Evolutionary conservation across 73 alveolate genomes (phyloP).

Genomic region (Symbiodinium pilosum): DNA sequence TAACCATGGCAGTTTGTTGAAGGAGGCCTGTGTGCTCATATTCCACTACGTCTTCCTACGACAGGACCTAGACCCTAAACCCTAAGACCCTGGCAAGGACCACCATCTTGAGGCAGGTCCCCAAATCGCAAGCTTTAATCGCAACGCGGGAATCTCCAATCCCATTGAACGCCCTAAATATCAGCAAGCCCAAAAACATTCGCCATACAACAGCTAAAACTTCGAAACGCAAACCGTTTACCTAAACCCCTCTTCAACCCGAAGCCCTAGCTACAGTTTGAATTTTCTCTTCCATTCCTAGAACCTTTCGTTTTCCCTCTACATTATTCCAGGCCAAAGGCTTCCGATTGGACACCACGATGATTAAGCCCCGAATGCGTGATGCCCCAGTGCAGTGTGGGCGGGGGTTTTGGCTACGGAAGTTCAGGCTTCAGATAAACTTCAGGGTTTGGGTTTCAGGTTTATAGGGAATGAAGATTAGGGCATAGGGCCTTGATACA

Average conservation of each 20-base stretch:
- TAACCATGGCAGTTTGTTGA: too few relatives aligned
- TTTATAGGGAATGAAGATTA: neutral
- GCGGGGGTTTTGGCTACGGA: neutral
- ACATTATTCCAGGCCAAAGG: slow-evolving; percentile 63
- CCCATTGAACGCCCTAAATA: too few relatives aligned
- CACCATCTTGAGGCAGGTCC: too few relatives aligned
- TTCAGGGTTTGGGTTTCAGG: neutral
- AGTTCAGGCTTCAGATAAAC: neutral
- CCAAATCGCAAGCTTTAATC: too few relatives aligned
- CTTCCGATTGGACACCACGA: slow-evolving; percentile 83
- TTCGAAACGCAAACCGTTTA: neutral
- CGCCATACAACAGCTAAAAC: too few relatives aligned
- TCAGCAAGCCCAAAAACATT: too few relatives aligned
- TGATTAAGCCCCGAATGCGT: slow-evolving; percentile 83
- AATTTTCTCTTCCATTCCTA: neutral
- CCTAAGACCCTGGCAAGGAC: neutral
- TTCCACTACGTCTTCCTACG: too few relatives aligned
- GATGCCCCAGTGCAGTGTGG: neutral
- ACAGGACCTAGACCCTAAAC: neutral
- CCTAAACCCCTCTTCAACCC: neutral
- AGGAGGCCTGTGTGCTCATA: too few relatives aligned
- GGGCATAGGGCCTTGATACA: neutral
- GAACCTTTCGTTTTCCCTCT: too few relatives aligned
- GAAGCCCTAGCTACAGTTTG: neutral
- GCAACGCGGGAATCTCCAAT: too few relatives aligned